Evolutionary conservation across 495 filamentous ascomycete species (phyloP), one percentile per base, ranked within the genome.

Genomic region (Trichoderma erinaceum): DNA sequence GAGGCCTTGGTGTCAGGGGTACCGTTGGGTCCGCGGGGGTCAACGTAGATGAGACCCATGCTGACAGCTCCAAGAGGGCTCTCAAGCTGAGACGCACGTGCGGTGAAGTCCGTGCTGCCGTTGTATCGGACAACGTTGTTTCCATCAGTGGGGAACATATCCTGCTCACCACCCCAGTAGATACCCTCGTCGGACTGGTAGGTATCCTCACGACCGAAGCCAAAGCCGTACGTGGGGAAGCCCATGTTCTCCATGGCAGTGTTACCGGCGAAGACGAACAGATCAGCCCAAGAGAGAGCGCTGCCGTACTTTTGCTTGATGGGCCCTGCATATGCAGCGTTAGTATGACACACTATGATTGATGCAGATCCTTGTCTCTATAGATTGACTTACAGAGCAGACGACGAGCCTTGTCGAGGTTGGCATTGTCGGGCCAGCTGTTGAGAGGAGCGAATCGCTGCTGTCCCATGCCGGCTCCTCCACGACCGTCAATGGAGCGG

Each of bases 301-400:
- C 84, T 84, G 75, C 89, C 89, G 72, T 91, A 91, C 82, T 91
- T 91, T 72, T 91, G 88, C 81, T 91, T 91, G 79, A 91, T 86
- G 73, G 89, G 89, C 89, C 89, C 56, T 61, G 25, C 27, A 32
- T 21, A 21, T 52, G 48, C 35, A 38, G 35, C 35, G 35, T 38
- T 38, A 38, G 35, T 38, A 38, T 38, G 35, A 38, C 35, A 10
- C 35, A 38, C 5, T 38, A 38, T 38, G 35, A 38, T 38, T 38
- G 35, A 38, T 10, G 8, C 35, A 38, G 35, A 38, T 38, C 35
- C n/a, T 3, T 15, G 15, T 4, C 13, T 48, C 29, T 29, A 15
- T 48, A 6, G 44, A n/a, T 3, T 4, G 25, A 32, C 56, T 61
- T 61, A 61, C 56, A 91, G 67, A 91, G 77, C 68, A 91, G 84